Conservation (phyloP, 2,329 filamentous ascomycete genomes). For the Beauveria brongniartii region DNA sequence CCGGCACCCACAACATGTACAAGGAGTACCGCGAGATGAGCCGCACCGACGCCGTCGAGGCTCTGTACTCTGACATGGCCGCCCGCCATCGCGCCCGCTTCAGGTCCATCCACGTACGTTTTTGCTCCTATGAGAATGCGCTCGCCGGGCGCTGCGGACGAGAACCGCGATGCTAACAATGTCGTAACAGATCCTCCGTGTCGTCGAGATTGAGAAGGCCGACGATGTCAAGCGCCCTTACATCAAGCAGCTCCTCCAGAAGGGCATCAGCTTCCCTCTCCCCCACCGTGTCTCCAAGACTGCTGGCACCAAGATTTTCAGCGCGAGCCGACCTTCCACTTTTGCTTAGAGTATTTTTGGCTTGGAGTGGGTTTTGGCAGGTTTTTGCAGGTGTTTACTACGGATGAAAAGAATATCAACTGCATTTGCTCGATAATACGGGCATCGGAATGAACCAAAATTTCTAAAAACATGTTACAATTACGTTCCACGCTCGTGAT, state of each 20-base stretch:
- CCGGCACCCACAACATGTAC: conserved; percentile 99
- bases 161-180: background rate
- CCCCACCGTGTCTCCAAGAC: conserved; percentile 89
- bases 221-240: conserved; percentile 96
- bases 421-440: conserved; percentile 47
- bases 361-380: conserved; percentile 43
- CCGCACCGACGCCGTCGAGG: conserved; percentile 87
- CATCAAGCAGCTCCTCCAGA: conserved; percentile 96
- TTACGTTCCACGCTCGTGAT: background rate
- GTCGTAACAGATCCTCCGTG: conserved; percentile 75
- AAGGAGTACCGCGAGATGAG: conserved; percentile 99
- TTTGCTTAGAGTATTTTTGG: conserved; percentile 76
- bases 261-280: conserved; percentile 96
- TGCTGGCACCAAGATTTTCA: conserved; percentile 83
- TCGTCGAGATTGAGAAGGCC: conserved; percentile 92
- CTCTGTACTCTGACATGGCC: conserved; percentile 99
- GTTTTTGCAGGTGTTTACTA: conserved; percentile 54
- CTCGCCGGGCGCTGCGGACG: background rate
- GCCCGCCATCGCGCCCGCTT: conserved; percentile 95
- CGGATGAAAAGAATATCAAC: conserved; percentile 52
- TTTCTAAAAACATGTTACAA: background rate
- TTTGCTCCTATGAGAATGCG: background rate
- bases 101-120: conserved; percentile 93
- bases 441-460: conserved; percentile 38
- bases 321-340: conserved; percentile 86